Evolutionary conservation across 305 asterid genomes (phyloP).

Genomic region (Fraxinus ornus): DNA sequence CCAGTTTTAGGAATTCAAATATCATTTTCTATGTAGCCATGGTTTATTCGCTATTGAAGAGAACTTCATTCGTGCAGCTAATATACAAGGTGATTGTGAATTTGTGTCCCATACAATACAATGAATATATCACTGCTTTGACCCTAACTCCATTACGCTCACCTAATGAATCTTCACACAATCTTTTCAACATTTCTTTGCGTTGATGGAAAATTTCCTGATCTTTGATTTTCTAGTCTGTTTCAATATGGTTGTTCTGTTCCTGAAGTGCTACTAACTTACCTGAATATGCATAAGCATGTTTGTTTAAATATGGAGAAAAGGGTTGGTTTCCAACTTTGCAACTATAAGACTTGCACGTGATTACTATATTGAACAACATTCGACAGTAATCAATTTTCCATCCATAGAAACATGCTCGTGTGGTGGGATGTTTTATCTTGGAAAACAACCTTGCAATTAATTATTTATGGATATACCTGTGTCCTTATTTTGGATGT

Average conservation of each 20-base stretch:
- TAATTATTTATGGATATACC: background rate
- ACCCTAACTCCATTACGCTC: background rate
- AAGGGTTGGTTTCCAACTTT: background rate
- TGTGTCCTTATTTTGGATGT: slow-evolving; percentile 17
- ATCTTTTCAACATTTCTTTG: background rate
- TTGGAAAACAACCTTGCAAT: background rate
- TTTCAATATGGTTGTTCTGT: background rate
- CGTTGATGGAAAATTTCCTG: background rate
- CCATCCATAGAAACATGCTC: background rate
- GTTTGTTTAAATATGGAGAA: background rate
- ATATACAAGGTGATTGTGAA: background rate
- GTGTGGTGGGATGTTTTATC: background rate
- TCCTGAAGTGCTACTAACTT: background rate
- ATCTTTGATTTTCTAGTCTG: background rate
- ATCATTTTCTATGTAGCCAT: background rate
- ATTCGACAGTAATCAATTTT: background rate
- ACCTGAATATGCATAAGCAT: background rate
- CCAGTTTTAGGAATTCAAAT: background rate
- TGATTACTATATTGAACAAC: background rate
- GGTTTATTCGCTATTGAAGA: background rate
- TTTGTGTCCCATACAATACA: background rate
- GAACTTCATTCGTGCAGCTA: background rate
- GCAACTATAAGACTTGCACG: background rate
- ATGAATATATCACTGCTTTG: background rate
- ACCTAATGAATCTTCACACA: background rate